Evolutionary conservation across 2,329 filamentous ascomycete genomes (phyloP).

Genomic region (Fusarium sp.): DNA sequence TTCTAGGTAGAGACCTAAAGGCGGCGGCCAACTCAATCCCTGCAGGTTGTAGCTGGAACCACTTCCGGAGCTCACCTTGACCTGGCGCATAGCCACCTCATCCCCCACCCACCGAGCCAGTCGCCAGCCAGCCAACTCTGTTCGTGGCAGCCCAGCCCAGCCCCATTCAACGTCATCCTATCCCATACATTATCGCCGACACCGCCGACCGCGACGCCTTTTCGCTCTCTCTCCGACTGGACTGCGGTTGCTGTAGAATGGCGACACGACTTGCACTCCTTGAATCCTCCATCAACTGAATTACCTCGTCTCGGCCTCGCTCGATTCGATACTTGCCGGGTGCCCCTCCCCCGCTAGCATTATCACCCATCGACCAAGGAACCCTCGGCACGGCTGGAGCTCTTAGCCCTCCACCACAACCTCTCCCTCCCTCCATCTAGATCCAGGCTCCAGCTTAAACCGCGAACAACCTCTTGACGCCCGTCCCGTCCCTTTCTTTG

Average conservation of each 20-base stretch:
- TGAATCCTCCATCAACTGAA: slow-evolving; percentile 20
- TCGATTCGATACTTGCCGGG: slow-evolving; percentile 25
- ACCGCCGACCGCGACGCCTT: slow-evolving; percentile 34
- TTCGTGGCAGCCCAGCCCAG: slow-evolving; percentile 29
- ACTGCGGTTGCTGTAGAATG: slow-evolving; percentile 35
- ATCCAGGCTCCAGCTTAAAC: slow-evolving; percentile 37
- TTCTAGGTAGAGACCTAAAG: too few relatives aligned
- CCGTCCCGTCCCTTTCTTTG: neutral
- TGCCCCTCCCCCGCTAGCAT: slow-evolving; percentile 44
- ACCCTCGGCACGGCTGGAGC: slow-evolving; percentile 43
- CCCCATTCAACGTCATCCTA: slow-evolving; percentile 46
- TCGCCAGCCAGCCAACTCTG: neutral
- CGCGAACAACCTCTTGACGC: slow-evolving; percentile 24
- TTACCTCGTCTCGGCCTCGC: slow-evolving; percentile 14
- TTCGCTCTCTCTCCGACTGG: slow-evolving; percentile 5
- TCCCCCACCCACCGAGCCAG: slow-evolving; percentile 5
- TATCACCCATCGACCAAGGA: slow-evolving; percentile 6
- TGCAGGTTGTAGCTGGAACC: slow-evolving; percentile 11
- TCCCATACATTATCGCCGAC: slow-evolving; percentile 34
- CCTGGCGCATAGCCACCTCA: slow-evolving; percentile 17
- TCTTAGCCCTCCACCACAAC: slow-evolving; percentile 29
- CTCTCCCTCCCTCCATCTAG: slow-evolving; percentile 1
- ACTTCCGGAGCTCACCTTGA: slow-evolving; percentile 15
- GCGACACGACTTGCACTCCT: slow-evolving; percentile 36
- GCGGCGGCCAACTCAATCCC: neutral